These are phyloP conservation scores for Solanum rostratum DNA, from an alignment of 257 asterid genomes.

Conservation along the genomic window DNA sequence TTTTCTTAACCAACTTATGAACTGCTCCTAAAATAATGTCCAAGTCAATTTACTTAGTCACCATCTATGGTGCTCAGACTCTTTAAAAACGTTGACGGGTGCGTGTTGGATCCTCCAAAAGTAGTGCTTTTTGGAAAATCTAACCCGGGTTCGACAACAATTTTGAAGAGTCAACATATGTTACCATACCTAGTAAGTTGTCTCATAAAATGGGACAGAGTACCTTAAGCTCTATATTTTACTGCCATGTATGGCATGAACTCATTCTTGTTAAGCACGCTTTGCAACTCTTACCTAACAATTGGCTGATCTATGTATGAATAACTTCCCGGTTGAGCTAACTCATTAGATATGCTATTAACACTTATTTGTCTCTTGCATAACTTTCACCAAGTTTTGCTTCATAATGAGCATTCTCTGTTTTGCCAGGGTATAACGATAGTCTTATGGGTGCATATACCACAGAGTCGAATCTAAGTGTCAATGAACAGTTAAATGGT, in stretches of 20 bases:
- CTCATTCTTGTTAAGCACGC: not conserved
- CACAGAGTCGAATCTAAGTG: conserved; percentile 38
- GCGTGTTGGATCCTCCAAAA: not conserved
- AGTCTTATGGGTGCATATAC: conserved; percentile 31
- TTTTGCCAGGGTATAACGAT: conserved; percentile 44
- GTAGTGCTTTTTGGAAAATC: not conserved
- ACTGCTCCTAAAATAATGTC: not conserved
- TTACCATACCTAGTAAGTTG: not conserved
- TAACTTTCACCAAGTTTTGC: not conserved
- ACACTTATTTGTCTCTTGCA: not conserved
- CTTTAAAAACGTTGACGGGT: not conserved
- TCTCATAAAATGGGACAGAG: not conserved
- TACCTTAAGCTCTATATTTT: not conserved
- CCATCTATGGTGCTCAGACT: not conserved
- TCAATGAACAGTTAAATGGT: conserved; percentile 28
- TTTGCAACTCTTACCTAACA: not conserved
- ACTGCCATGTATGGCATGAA: not conserved
- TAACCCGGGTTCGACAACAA: not conserved
- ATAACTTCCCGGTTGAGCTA: not conserved
- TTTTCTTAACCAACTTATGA: not conserved
- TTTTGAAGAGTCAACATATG: not conserved
- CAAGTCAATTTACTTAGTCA: not conserved
- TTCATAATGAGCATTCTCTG: not conserved
- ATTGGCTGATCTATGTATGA: not conserved
- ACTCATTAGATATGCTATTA: not conserved